phyloP scores from a whole-genome alignment of 225 moss, liverwort and hornwort species.

The Sphagnum tenellum region DNA sequence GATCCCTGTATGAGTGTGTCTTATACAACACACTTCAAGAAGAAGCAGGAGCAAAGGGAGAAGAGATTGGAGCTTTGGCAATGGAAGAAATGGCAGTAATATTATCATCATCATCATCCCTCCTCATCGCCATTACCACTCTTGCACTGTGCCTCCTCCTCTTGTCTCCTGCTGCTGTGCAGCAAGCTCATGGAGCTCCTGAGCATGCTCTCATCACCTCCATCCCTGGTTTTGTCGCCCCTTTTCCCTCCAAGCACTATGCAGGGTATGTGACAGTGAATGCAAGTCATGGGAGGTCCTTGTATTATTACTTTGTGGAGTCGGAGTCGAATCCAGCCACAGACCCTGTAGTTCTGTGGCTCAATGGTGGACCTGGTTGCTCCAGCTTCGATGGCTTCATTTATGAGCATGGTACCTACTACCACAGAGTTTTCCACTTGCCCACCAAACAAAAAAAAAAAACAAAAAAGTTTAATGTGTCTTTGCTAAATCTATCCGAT shows the following conservation, averaged over 20 bases:
- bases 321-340: conserved; percentile 59
- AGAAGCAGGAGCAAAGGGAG: no score
- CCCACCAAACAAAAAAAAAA: no score
- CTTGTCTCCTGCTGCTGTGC: conserved; percentile 8
- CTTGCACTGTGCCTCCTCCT: no score
- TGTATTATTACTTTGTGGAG: conserved; percentile 87
- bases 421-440: no score
- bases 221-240: conserved; percentile 30
- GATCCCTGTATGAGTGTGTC: no score
- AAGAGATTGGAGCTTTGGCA: no score
- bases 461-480: no score
- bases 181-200: conserved; percentile 13
- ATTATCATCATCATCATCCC: no score
- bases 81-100: no score
- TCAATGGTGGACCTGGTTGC: conserved; percentile 95
- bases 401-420: conserved; percentile 69
- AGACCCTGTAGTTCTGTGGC: conserved; percentile 84
- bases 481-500: no score
- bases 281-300: conserved; percentile 48
- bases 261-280: conserved; percentile 55
- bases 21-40: no score
- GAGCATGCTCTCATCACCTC: conserved; percentile 13
- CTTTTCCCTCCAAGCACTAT: conserved; percentile 35
- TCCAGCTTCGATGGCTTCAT: conserved; percentile 96
- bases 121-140: no score